Conservation (phyloP, 805 yeast genomes). For the Saccharomycopsis javanensis region DNA sequence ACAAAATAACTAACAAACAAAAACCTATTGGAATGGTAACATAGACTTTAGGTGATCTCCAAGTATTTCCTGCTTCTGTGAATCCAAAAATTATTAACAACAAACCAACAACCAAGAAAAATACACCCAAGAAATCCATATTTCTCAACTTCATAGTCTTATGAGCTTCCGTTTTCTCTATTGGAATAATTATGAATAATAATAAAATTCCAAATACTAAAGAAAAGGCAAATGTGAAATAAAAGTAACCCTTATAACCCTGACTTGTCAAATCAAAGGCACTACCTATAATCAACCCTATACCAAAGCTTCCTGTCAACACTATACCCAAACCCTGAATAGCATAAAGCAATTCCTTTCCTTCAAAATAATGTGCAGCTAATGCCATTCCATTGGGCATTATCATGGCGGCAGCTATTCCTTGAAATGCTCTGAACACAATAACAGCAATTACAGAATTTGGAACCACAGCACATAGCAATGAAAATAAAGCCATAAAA, state of each 20-base stretch:
- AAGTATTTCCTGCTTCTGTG: slow-evolving; percentile 36
- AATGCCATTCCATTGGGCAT: slow-evolving; percentile 32
- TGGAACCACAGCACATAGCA: slow-evolving; percentile 28
- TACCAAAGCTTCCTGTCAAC: slow-evolving; percentile 27
- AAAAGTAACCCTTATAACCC: slow-evolving; percentile 34
- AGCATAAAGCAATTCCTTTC: slow-evolving; percentile 24
- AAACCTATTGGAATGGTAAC: slow-evolving; percentile 34
- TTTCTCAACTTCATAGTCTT: slow-evolving; percentile 21
- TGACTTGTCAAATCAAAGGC: slow-evolving; percentile 30
- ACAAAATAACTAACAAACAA: slow-evolving; percentile 23
- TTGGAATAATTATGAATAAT: slow-evolving; percentile 26
- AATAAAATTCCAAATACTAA: slow-evolving; percentile 21
- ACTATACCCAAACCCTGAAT: slow-evolving; percentile 24
- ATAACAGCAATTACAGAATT: slow-evolving; percentile 29
- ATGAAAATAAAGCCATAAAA: slow-evolving; percentile 30
- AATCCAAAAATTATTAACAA: slow-evolving; percentile 34
- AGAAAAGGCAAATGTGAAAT: slow-evolving; percentile 29
- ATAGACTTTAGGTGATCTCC: slow-evolving; percentile 34
- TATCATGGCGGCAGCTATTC: slow-evolving; percentile 33
- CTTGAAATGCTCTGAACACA: slow-evolving; percentile 37
- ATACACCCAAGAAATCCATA: slow-evolving; percentile 31
- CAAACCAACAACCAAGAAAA: slow-evolving; percentile 28
- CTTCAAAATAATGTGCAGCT: slow-evolving; percentile 26
- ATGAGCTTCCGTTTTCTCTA: slow-evolving; percentile 23
- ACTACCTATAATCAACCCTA: slow-evolving; percentile 37